phyloP scores from a whole-genome alignment of 345 rosid genomes.

The Pelargonium nanum region DNA sequence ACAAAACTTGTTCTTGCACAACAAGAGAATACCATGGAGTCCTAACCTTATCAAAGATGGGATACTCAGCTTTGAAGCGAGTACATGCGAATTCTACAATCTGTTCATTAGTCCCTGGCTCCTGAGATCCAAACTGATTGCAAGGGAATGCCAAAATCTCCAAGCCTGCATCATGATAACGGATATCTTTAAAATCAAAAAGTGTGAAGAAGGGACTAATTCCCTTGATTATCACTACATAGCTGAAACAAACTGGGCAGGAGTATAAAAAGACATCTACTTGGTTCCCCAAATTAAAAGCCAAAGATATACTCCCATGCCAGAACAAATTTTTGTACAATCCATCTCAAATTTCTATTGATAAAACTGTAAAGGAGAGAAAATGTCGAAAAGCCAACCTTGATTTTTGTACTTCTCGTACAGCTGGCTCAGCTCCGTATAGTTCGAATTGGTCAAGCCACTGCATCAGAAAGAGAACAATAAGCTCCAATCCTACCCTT shows the following conservation, averaged over 20 bases:
- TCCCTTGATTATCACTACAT: background rate
- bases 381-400: slow-evolving; percentile 29
- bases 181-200: too few relatives aligned
- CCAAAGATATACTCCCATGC: background rate
- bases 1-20: too few relatives aligned
- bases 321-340: background rate
- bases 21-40: background rate
- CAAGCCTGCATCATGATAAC: slow-evolving; percentile 37
- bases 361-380: background rate
- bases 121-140: slow-evolving; percentile 86
- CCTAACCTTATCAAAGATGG: slow-evolving; percentile 75
- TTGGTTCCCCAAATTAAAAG: too few relatives aligned
- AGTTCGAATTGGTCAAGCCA: slow-evolving; percentile 88
- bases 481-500: background rate
- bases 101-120: slow-evolving; percentile 75
- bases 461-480: slow-evolving; percentile 28
- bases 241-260: background rate
- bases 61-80: slow-evolving; percentile 88
- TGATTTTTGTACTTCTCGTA: slow-evolving; percentile 75
- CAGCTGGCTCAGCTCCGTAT: slow-evolving; percentile 70
- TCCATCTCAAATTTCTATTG: background rate
- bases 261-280: background rate
- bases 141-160: slow-evolving; percentile 91
- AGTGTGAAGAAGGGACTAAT: too few relatives aligned
- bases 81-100: slow-evolving; percentile 72